A percentile compares a stretch with the other conserved stretches of the same genome.
Conservation (phyloP, 225 moss, liverwort and hornwort genomes). For the Marchantia paleacea region DNA sequence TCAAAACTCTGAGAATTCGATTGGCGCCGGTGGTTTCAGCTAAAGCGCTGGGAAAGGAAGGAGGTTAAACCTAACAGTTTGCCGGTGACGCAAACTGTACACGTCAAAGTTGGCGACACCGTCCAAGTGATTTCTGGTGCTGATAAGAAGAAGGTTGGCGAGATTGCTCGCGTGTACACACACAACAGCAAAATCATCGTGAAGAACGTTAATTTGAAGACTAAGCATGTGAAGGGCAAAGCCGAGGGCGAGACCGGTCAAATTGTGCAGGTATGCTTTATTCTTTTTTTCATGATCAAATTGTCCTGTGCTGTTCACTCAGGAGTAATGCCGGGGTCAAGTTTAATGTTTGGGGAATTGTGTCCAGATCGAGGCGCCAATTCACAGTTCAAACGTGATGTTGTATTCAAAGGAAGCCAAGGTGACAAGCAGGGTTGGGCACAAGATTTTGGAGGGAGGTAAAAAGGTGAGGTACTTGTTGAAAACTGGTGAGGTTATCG, state of each 20-base stretch:
- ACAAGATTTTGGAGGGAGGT: slow-evolving; percentile 85
- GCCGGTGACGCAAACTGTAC: slow-evolving; percentile 70
- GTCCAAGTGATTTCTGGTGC: slow-evolving; percentile 87
- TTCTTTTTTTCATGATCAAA: neutral
- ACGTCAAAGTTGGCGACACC: slow-evolving; percentile 91
- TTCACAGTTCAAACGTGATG: slow-evolving; percentile 99
- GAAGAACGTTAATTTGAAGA: slow-evolving; percentile 92
- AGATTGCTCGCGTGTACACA: slow-evolving; percentile 53
- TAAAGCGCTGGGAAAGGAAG: slow-evolving; percentile 85
- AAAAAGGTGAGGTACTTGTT: slow-evolving; percentile 71
- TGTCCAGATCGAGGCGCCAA: slow-evolving; percentile 74
- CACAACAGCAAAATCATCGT: slow-evolving; percentile 92
- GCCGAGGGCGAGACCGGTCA: slow-evolving; percentile 92
- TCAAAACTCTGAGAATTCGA: neutral
- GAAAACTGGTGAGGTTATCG: slow-evolving; percentile 91
- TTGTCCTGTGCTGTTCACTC: neutral
- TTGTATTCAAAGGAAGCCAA: slow-evolving; percentile 85
- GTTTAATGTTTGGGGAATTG: neutral
- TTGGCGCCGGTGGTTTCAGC: slow-evolving; percentile 41
- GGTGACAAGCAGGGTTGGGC: slow-evolving; percentile 94
- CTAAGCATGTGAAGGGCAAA: slow-evolving; percentile 96
- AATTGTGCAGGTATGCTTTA: slow-evolving; percentile 69
- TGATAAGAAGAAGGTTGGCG: slow-evolving; percentile 82
- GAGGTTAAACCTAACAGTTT: slow-evolving; percentile 93
- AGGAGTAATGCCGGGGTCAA: neutral